These are phyloP conservation scores for Termitomyces sp. DNA, from an alignment of 768 basidiomycete genomes.

Conservation along the genomic window DNA sequence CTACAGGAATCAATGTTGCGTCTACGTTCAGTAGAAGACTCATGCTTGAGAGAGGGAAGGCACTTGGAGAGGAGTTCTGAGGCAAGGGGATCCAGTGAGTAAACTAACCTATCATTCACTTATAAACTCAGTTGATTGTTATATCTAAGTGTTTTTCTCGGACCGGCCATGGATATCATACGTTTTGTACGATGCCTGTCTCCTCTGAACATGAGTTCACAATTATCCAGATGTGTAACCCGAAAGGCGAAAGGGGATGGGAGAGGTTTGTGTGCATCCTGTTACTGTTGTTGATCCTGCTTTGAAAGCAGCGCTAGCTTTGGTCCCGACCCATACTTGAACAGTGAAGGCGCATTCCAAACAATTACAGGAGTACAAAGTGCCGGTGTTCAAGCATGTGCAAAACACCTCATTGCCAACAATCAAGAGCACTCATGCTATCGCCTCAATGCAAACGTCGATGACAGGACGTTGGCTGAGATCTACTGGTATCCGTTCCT, in stretches of 20 bases:
- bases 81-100: constrained; percentile 56
- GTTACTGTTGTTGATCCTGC: not conserved
- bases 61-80: constrained; percentile 63
- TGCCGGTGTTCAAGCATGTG: constrained; percentile 54
- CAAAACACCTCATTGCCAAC: constrained; percentile 47
- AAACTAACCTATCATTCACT: too few relatives aligned
- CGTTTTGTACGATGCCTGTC: not conserved
- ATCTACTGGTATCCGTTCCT: constrained; percentile 49
- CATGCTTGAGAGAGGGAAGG: constrained; percentile 57
- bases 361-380: constrained; percentile 57
- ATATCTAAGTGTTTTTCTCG: constrained; percentile 38
- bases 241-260: constrained; percentile 45
- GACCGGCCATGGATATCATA: constrained; percentile 53
- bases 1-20: constrained; percentile 42
- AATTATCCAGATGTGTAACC: constrained; percentile 40
- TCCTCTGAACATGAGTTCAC: not conserved
- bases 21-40: constrained; percentile 54
- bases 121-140: not conserved
- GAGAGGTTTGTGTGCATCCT: constrained; percentile 27
- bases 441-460: constrained; percentile 38
- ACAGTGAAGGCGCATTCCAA: constrained; percentile 55
- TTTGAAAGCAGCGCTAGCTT: constrained; percentile 24
- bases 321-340: constrained; percentile 60
- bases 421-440: constrained; percentile 52
- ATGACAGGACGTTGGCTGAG: constrained; percentile 55